Base-by-base conservation (phyloP, 306 rosid genomes). In the Casuarina glauca region DNA sequence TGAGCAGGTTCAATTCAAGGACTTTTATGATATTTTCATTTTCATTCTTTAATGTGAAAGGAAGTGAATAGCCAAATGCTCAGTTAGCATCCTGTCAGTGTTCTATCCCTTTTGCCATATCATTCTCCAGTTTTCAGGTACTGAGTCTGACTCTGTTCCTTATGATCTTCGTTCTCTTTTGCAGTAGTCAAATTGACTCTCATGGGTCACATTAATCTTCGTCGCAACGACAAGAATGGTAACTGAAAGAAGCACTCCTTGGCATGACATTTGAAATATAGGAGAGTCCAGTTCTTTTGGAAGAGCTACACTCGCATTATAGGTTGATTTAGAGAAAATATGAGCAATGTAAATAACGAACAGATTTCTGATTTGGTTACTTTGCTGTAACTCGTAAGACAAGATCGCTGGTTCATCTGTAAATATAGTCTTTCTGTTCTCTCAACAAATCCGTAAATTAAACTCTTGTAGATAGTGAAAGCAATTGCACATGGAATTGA, bases 141-240 rank as follows among this genome's bases (percentile, higher is more conserved):
- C 70, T 39, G 49, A 62, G n/a, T 73, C 61, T 35, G 19, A 16
- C 74, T 76, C 36, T 41, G 17, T 60, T 81, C 63, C 15, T 78
- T 70, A 57, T 66, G 73, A 63, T 38, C 69, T 74, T 81, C 42
- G 9, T 15, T 73, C 1, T 82, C 38, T 79, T 74, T 75, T 90
- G 91, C 88, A 92, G 97, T 88, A 85, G 85, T 71, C 69, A 76
- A 84, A 83, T 32, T 45, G 78, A 60, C 48, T 66, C 32, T 44
- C 63, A 60, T 64, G 72, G 4, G 9, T 35, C 60, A 38, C 66
- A 36, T 73, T 19, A 53, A 39, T 3, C 67, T 54, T 66, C 70
- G 63, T 11, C 45, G 58, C 32, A 44, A 54, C 66, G 58, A 78
- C 54, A 70, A 74, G 70, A 72, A 71, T 82, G 74, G 46, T 78